These are phyloP conservation scores for Sistotremastrum niveocremeum DNA, from an alignment of 768 basidiomycete genomes.

Conservation along the genomic window DNA sequence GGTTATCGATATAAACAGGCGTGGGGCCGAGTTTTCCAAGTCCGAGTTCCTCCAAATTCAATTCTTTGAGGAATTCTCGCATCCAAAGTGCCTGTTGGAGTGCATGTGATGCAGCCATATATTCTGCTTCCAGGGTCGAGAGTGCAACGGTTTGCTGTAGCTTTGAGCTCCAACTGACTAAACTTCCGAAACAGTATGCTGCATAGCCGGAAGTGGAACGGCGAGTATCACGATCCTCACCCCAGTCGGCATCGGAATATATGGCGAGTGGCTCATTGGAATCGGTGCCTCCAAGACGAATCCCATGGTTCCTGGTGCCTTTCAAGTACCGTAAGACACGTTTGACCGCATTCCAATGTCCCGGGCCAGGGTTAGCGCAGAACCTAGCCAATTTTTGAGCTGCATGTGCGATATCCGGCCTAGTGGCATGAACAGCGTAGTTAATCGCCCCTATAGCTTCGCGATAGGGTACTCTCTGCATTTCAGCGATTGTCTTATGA, in stretches of 20 bases:
- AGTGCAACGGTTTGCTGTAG: constrained; percentile 14
- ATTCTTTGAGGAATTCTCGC: background rate
- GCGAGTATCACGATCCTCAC: constrained; percentile 13
- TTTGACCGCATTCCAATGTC: constrained; percentile 16
- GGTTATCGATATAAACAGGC: constrained; percentile 22
- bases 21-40: constrained; percentile 4
- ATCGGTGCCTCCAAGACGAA: constrained; percentile 8
- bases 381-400: constrained; percentile 13
- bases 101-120: constrained; percentile 14
- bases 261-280: background rate
- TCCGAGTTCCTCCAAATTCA: constrained; percentile 10
- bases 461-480: constrained; percentile 10
- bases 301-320: constrained; percentile 8
- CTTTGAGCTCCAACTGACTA: constrained; percentile 14
- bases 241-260: constrained; percentile 18
- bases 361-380: constrained; percentile 9
- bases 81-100: background rate
- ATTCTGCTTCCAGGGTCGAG: constrained; percentile 16
- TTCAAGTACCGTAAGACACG: constrained; percentile 18
- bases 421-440: constrained; percentile 14
- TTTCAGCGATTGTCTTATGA: background rate
- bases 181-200: constrained; percentile 5
- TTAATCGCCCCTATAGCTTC: constrained; percentile 18
- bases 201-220: constrained; percentile 22
- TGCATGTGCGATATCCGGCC: constrained; percentile 19